Evolutionary conservation across 2,329 filamentous ascomycete species (phyloP), one percentile per base, ranked within the genome.

Genomic region (Pyricularia pennisetigena): DNA sequence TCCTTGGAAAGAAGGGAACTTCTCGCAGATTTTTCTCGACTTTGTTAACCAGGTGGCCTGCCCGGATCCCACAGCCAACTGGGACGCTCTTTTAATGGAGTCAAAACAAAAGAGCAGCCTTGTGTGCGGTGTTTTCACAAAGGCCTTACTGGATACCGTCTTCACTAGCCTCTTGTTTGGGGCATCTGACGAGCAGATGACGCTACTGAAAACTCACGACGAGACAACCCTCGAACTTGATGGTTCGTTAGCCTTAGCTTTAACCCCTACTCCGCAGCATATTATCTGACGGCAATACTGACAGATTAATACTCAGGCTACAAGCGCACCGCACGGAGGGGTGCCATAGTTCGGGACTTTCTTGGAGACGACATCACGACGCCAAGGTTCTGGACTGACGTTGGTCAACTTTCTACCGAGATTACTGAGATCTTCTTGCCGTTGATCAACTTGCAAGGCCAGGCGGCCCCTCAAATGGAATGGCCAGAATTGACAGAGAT

Each of bases 151-250:
- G 69, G 76, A 74, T 69, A 73, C 74, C 23, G 77, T 82, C 30
- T 79, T 79, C 68, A 74, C 75, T 54, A 73, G 76, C 57, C 71
- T 81, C 59, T 70, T 82, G 0, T 82, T 82, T 69, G 80, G 81
- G 32, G 79, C 76, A 4, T 71, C 70, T 1, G n/a, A 72, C 4
- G 2, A n/a, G 1, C 72, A 75, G 68, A 70, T 71, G 64, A 32
- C 68, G 0, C 73, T 76, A 66, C 71, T 82, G 26, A 69, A 73
- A 2, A 70, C 72, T 12, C 72, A 75, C 32, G 79, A 81, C 67
- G 14, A 68, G 29, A 70, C 70, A n/a, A 76, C 73, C 66, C 16
- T 77, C 12, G n/a, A 71, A 1, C 64, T 72, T 23, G 78, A 80
- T 69, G 79, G 78, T 79, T 65, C 71, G 76, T 68, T 20, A 30